Percentiles rank a stretch among this genome's conserved stretches.
Evolutionary conservation across 768 basidiomycete species (phyloP).

Genomic region (Trametes meyenii): DNA sequence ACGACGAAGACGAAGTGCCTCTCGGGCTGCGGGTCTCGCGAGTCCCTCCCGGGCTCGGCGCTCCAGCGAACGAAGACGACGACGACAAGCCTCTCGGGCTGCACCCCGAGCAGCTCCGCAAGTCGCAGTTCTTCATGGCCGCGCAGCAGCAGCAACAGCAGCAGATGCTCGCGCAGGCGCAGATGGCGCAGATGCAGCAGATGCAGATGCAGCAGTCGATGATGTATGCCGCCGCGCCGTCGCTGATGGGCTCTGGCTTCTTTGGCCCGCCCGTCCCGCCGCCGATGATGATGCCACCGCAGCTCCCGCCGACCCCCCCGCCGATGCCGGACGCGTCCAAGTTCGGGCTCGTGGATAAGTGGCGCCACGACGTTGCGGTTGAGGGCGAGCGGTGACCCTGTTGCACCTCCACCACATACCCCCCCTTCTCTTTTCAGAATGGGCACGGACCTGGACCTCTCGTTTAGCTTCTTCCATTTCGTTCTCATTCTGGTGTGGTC

Average conservation of each 20-base stretch:
- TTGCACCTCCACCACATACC: not conserved
- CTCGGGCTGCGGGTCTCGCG: conserved; percentile 78
- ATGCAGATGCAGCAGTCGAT: conserved; percentile 63
- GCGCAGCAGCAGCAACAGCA: conserved; percentile 62
- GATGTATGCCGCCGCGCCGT: conserved; percentile 62
- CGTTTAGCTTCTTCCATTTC: not conserved
- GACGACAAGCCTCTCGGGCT: conserved; percentile 73
- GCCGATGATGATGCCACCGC: conserved; percentile 46
- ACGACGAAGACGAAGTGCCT: conserved; percentile 73
- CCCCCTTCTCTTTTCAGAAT: not conserved
- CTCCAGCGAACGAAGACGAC: conserved; percentile 49
- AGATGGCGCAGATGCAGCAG: conserved; percentile 62
- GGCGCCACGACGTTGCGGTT: conserved; percentile 78
- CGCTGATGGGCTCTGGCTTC: conserved; percentile 73
- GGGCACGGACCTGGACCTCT: not conserved
- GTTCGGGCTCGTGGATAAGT: conserved; percentile 73
- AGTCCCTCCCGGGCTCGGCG: conserved; percentile 39
- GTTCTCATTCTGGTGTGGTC: conserved; percentile 6
- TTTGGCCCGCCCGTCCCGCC: conserved; percentile 55
- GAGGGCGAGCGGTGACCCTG: conserved; percentile 51
- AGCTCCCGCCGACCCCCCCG: conserved; percentile 58
- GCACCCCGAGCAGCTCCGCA: conserved; percentile 80
- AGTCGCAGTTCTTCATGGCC: conserved; percentile 54
- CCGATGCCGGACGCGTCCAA: conserved; percentile 67
- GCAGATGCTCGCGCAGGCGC: conserved; percentile 75